A percentile compares a stretch with the other conserved stretches of the same genome.
phyloP scores from a whole-genome alignment of 192 early-diverging fungal genomes.

The Oehlia diaphana region DNA sequence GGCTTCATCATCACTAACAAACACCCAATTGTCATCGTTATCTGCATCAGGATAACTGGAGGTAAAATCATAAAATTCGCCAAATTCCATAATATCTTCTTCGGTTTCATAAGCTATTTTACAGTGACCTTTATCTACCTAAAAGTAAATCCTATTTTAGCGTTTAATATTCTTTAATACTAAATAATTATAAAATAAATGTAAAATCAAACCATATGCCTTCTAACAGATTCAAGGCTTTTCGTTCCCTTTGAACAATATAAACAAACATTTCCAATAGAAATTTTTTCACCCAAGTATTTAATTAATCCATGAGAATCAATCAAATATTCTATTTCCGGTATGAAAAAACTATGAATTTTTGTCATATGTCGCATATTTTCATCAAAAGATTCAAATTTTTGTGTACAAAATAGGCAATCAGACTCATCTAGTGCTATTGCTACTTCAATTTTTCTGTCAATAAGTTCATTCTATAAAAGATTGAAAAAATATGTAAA shows the following conservation, averaged over 20 bases:
- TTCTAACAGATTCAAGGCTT: conserved; percentile 88
- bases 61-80: conserved; percentile 95
- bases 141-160: neutral
- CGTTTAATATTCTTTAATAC: neutral
- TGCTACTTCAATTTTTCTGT: conserved; percentile 77
- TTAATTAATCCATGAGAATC: conserved; percentile 85
- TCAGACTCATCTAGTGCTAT: conserved; percentile 67
- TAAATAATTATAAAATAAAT: neutral
- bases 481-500: conserved; percentile 22
- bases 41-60: conserved; percentile 77
- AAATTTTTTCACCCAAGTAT: conserved; percentile 94
- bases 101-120: conserved; percentile 96
- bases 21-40: conserved; percentile 43
- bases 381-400: conserved; percentile 59
- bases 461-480: conserved; percentile 67
- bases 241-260: conserved; percentile 87
- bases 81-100: conserved; percentile 85
- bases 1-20: conserved; percentile 50
- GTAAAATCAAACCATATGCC: conserved; percentile 74
- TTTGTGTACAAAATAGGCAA: conserved; percentile 91
- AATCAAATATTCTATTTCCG: conserved; percentile 91
- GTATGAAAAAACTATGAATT: conserved; percentile 93
- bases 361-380: conserved; percentile 93
- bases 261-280: conserved; percentile 92
- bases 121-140: conserved; percentile 91